phyloP scores from a whole-genome alignment of 768 basidiomycete genomes.

The Phanerochaete carnosa region DNA sequence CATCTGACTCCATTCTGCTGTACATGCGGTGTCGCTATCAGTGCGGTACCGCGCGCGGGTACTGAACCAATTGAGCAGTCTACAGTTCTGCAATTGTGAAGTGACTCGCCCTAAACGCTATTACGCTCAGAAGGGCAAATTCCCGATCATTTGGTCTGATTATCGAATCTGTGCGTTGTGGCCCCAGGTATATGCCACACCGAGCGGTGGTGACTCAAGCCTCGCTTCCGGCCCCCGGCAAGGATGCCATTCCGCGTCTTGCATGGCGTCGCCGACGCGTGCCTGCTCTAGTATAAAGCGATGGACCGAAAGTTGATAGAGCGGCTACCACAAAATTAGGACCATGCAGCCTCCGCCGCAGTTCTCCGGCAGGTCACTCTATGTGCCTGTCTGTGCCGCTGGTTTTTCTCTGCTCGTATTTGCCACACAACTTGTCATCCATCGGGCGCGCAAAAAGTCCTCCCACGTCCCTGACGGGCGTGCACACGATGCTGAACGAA shows the following conservation, averaged over 20 bases:
- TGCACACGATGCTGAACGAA: not conserved
- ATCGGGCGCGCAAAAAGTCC: not conserved
- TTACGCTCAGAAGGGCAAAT: too few relatives aligned
- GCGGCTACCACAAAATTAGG: not conserved
- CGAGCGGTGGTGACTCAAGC: not conserved
- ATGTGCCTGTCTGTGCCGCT: not conserved
- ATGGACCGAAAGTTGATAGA: not conserved
- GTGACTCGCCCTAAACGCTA: too few relatives aligned
- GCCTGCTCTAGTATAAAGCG: not conserved
- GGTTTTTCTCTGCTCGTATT: not conserved
- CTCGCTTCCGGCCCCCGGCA: not conserved
- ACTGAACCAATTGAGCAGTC: too few relatives aligned
- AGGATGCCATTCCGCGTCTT: not conserved
- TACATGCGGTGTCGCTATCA: too few relatives aligned
- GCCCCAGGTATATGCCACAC: not conserved
- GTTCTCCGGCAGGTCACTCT: not conserved
- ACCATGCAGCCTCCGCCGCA: not conserved
- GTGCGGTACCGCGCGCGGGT: too few relatives aligned
- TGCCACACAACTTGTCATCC: not conserved
- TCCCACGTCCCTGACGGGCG: not conserved
- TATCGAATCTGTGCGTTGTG: too few relatives aligned
- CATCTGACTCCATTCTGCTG: too few relatives aligned
- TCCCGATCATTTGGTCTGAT: too few relatives aligned
- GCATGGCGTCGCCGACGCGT: not conserved
- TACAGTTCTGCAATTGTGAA: too few relatives aligned